A percentile compares a stretch with the other conserved stretches of the same genome.
These are phyloP conservation scores for Gonium pectorale DNA, from an alignment of 139 green algal genomes.

Conservation along the genomic window DNA sequence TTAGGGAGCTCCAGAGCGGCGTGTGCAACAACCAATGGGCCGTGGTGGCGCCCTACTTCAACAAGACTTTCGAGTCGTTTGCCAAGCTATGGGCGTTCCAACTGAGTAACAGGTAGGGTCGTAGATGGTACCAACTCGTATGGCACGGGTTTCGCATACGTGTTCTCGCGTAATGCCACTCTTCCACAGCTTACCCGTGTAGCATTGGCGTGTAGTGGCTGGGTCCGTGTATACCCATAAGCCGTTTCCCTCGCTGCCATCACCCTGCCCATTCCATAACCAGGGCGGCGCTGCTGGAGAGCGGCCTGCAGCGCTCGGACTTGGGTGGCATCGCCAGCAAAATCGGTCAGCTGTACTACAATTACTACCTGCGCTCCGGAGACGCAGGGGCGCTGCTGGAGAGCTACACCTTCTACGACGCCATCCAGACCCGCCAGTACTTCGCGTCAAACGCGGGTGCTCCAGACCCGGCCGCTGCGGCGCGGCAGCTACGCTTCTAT, in stretches of 20 bases:
- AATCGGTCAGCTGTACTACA: constrained; percentile 73
- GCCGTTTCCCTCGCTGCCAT: background rate
- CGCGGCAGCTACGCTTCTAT: constrained; percentile 77
- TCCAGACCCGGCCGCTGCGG: constrained; percentile 33
- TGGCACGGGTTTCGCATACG: too few species aligned
- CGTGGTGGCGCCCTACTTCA: background rate
- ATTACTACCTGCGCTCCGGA: constrained; percentile 71
- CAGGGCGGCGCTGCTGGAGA: constrained; percentile 60
- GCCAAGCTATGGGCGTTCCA: constrained; percentile 20
- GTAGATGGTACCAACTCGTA: too few species aligned
- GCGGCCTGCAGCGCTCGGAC: constrained; percentile 71
- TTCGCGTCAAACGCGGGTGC: constrained; percentile 1
- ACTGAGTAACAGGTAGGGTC: constrained; percentile 5
- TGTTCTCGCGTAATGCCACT: too few species aligned
- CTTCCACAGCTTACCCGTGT: too few species aligned
- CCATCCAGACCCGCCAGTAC: constrained; percentile 44
- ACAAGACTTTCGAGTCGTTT: constrained; percentile 25
- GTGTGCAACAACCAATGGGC: background rate
- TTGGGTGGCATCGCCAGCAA: constrained; percentile 78
- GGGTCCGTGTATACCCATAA: background rate
- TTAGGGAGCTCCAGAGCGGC: constrained; percentile 13
- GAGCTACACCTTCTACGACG: constrained; percentile 81
- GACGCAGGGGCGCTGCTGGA: constrained; percentile 71
- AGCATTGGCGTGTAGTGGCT: too few species aligned
- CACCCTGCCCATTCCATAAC: background rate